Conservation (phyloP, 148 eudicot genomes). For the Diospyros kaki region DNA sequence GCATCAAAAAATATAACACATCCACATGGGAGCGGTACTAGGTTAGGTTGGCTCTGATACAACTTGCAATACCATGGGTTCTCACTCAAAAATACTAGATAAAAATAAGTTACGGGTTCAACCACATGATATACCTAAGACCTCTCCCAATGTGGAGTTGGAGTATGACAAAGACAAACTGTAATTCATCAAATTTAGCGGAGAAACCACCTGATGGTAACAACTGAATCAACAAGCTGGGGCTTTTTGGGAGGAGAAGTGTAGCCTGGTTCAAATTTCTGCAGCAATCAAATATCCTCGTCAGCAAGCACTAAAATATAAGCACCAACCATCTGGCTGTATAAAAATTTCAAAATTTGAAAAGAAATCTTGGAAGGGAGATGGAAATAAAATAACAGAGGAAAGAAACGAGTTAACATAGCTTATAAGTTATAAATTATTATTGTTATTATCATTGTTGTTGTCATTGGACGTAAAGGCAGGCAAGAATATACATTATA, state of each 20-base stretch:
- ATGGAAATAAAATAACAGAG: background rate
- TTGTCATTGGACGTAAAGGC: conserved; percentile 1
- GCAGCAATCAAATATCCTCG: conserved; percentile 22
- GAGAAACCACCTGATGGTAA: conserved; percentile 51
- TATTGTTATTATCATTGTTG: background rate
- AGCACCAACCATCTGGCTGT: too few relatives aligned
- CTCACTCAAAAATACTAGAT: too few relatives aligned
- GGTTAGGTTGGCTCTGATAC: too few relatives aligned
- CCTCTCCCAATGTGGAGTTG: too few relatives aligned
- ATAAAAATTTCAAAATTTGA: background rate
- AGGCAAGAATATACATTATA: background rate
- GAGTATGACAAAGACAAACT: too few relatives aligned
- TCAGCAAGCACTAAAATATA: conserved; percentile 4
- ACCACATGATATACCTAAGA: too few relatives aligned
- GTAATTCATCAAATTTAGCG: background rate
- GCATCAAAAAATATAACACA: too few relatives aligned
- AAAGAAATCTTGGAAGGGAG: background rate
- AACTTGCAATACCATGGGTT: too few relatives aligned
- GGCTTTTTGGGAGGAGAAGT: conserved; percentile 49
- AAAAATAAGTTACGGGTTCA: too few relatives aligned
- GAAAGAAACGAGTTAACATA: conserved; percentile 13
- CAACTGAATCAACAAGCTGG: conserved; percentile 35
- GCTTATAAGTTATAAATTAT: conserved; percentile 12
- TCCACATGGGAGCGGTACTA: too few relatives aligned
- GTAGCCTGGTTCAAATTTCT: conserved; percentile 84